Evolutionary conservation across 2,329 filamentous ascomycete species (phyloP), one percentile per base, ranked within the genome.

Genomic region (Bipolaris cookei): DNA sequence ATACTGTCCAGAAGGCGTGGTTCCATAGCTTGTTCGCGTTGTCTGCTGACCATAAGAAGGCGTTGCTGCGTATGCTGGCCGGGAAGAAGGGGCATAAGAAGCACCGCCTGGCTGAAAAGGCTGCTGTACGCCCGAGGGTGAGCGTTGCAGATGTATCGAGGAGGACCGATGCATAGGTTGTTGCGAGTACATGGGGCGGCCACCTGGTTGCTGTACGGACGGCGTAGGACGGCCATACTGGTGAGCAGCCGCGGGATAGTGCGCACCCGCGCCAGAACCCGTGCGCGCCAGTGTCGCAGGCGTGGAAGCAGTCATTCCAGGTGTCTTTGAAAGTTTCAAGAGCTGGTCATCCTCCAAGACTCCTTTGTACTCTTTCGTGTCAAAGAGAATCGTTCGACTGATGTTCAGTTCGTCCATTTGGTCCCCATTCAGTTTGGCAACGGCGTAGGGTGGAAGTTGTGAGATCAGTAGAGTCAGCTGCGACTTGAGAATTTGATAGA

Each of bases 401-500:
- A 96, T 89, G 61, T 91, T 88, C 45, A 97, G 80, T 56, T 92
- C 90, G 28, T 88, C 89, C n/a, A 96, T 79, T 73, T 92, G 90
- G 71, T 96, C 90, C 8, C 92, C 92, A 67, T 96, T 89, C 59
- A 97, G 80, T 69, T 95, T 94, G 5, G 92, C 88, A 21, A 97
- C 90, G 1, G 90, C 90, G 71, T 92, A 95, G 1, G 92, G 92
- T 1, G 92, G 92, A 10, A 97, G 79, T 37, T 84, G 86, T 63
- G 89, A 84, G 58, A 96, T 84, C 61, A 96, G 86, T 28, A 92
- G 79, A 0, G 86, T 81, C 18, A 97, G 80, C 70, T 93, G 91
- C 3, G 88, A 84, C 71, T 90, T 92, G 50, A 97, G 82, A 23
- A 88, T 83, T 62, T 91, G 83, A 72, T 96, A 96, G 0, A 84